Evolutionary conservation across 306 rosid genomes (phyloP).

Genomic region (Glycine tomentella): DNA sequence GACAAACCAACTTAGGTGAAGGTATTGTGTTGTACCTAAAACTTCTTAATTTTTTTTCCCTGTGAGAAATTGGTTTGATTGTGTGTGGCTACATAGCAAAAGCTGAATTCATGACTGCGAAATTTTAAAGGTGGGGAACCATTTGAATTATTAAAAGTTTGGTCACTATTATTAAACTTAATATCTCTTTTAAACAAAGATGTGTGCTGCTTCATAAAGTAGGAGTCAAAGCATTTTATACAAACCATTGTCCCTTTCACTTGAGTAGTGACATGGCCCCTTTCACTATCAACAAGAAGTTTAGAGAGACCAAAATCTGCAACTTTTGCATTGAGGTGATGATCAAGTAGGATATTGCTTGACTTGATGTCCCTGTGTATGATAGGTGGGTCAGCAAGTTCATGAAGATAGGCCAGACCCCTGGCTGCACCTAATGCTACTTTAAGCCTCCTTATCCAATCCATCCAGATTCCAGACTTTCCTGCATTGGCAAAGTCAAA

Average conservation of each 20-base stretch:
- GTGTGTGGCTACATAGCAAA: conserved; percentile 6
- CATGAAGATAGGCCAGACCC: conserved; percentile 87
- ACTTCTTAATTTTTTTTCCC: background rate
- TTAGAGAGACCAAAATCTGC: conserved; percentile 92
- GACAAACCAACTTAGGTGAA: background rate
- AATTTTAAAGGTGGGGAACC: conserved; percentile 11
- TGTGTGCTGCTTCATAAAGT: background rate
- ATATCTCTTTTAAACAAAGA: conserved; percentile 21
- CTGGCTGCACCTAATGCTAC: conserved; percentile 75
- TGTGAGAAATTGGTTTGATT: conserved; percentile 9
- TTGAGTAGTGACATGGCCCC: conserved; percentile 79
- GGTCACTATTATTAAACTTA: conserved; percentile 1
- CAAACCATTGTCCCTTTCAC: conserved; percentile 92
- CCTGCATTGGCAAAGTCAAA: conserved; percentile 54
- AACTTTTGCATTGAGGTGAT: conserved; percentile 69
- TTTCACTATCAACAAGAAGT: conserved; percentile 68
- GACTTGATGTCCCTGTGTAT: conserved; percentile 91
- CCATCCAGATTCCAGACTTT: conserved; percentile 72
- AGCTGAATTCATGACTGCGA: conserved; percentile 7
- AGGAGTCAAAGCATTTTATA: conserved; percentile 34
- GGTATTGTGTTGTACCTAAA: background rate
- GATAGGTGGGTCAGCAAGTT: conserved; percentile 81
- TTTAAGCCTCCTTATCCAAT: conserved; percentile 76
- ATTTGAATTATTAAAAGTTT: background rate
- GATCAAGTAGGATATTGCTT: conserved; percentile 77